phyloP scores from a whole-genome alignment of 192 early-diverging fungal species.

The Dimargaris xerosporica region DNA sequence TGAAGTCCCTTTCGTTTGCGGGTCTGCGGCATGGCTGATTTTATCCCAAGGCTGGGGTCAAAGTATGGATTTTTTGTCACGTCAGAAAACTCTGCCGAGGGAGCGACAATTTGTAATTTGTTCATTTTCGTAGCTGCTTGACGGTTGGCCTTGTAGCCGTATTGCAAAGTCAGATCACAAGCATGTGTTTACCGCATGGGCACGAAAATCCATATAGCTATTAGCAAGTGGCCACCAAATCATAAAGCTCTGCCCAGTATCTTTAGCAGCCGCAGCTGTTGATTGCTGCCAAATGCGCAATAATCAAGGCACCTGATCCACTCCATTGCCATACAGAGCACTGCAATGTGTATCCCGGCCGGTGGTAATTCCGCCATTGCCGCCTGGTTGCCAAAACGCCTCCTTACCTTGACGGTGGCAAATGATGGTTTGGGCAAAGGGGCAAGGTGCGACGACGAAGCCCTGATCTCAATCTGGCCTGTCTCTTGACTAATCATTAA shows the following conservation, averaged over 20 bases:
- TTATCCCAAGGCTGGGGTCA: constrained; percentile 44
- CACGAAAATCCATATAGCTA: not conserved
- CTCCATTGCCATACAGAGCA: not conserved
- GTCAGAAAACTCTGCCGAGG: constrained; percentile 20
- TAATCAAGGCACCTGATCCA: not conserved
- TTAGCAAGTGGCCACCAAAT: not conserved
- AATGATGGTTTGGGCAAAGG: not conserved
- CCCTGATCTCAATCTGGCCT: not conserved
- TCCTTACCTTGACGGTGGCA: not conserved
- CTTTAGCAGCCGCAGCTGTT: not conserved
- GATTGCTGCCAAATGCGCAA: not conserved
- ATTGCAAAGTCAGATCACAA: not conserved
- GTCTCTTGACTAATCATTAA: not conserved
- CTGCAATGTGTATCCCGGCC: too few species aligned
- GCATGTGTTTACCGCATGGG: not conserved
- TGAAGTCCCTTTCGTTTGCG: constrained; percentile 40
- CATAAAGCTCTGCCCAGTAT: not conserved
- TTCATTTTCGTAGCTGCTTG: not conserved
- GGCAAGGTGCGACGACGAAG: not conserved
- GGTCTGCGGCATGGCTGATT: constrained; percentile 20
- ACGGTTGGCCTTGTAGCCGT: not conserved
- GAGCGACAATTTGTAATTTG: not conserved
- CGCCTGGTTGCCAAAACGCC: too few species aligned
- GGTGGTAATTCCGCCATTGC: too few species aligned
- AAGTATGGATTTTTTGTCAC: constrained; percentile 78